Percentiles rank a stretch among this genome's conserved stretches.
Evolutionary conservation across 139 green algal species (phyloP).

Genomic region (Zygnema cylindricum): DNA sequence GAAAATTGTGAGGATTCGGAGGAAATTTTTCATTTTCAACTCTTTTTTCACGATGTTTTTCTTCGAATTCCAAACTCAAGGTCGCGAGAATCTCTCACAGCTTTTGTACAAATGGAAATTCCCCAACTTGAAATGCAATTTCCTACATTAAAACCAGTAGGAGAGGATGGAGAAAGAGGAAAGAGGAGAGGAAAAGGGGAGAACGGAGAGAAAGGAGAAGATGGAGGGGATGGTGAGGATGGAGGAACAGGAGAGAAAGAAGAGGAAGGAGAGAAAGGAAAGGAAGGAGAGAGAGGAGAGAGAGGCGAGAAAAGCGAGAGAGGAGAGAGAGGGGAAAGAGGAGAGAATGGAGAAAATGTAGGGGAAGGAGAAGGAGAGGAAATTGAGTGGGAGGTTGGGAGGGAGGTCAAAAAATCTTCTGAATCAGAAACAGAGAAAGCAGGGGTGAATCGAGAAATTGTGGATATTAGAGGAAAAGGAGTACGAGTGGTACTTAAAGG

Average conservation of each 20-base stretch:
- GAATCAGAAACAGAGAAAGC: too few relatives aligned
- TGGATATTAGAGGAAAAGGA: not conserved
- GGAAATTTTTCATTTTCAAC: not conserved
- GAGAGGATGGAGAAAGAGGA: not conserved
- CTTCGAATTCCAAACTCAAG: not conserved
- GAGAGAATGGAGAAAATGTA: too few relatives aligned
- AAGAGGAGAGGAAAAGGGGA: not conserved
- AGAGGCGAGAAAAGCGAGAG: too few relatives aligned
- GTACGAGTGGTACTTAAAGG: not conserved
- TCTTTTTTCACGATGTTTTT: not conserved
- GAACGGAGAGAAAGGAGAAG: not conserved
- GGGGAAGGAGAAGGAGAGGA: too few relatives aligned
- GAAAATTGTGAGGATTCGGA: not conserved
- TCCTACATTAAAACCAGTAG: not conserved
- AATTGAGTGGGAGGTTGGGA: too few relatives aligned
- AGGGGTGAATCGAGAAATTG: too few relatives aligned
- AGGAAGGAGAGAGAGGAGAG: constrained; percentile 9
- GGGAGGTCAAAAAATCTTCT: too few relatives aligned
- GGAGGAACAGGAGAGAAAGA: not conserved
- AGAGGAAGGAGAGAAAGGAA: not conserved
- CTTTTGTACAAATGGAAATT: not conserved
- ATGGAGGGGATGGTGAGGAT: not conserved
- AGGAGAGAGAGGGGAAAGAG: too few relatives aligned
- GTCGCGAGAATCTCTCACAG: not conserved
- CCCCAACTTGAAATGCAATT: not conserved